Evolutionary conservation across 2,329 filamentous ascomycete species (phyloP).

Genomic region (Metarhizium album): DNA sequence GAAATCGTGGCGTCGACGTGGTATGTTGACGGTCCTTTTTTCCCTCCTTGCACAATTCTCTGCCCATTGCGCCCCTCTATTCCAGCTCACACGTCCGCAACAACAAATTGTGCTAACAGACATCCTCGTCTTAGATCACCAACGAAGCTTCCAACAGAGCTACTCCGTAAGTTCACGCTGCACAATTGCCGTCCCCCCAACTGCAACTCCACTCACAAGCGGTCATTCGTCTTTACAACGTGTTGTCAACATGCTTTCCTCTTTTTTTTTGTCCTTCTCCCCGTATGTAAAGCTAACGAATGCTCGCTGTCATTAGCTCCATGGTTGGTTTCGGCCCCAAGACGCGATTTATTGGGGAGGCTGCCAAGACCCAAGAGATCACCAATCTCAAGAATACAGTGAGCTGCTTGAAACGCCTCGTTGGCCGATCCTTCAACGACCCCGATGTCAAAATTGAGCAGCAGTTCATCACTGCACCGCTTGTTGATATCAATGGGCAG

Average conservation of each 20-base stretch:
- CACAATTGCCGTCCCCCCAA: neutral
- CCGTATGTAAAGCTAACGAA: neutral
- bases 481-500: conserved; percentile 87
- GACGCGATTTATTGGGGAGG: conserved; percentile 85
- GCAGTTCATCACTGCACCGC: conserved; percentile 73
- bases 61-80: neutral
- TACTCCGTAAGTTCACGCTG: conserved; percentile 66
- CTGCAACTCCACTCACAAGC: conserved; percentile 9
- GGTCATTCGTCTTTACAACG: neutral
- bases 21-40: conserved; percentile 46
- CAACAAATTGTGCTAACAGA: conserved; percentile 8
- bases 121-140: conserved; percentile 57
- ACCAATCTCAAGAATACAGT: conserved; percentile 99
- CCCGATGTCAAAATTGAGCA: conserved; percentile 91
- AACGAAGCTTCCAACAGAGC: conserved; percentile 99
- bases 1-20: conserved; percentile 98
- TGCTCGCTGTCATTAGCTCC: conserved; percentile 47
- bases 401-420: conserved; percentile 81
- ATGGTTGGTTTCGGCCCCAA: conserved; percentile 93
- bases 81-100: neutral
- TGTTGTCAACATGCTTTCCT: too few species aligned
- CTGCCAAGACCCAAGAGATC: conserved; percentile 97
- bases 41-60: neutral
- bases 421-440: conserved; percentile 76
- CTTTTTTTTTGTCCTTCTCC: conserved; percentile 1